Evolutionary conservation across 2,329 filamentous ascomycete genomes (phyloP).

Genomic region (Teratosphaeriaceae sp.): DNA sequence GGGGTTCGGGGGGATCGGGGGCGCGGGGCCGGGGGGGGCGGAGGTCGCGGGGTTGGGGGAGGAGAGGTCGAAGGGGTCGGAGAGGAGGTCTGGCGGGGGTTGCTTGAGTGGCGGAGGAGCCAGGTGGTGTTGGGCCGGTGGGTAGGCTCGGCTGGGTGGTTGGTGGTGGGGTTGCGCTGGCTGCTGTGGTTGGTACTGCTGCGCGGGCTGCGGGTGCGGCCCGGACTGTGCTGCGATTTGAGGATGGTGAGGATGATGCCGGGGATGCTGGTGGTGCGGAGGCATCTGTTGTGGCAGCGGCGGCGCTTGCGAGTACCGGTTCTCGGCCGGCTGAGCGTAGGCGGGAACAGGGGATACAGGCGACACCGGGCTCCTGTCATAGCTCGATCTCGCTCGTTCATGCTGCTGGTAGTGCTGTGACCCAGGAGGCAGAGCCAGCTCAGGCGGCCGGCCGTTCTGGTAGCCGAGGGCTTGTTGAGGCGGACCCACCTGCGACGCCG

Average conservation of each 20-base stretch:
- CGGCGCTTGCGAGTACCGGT: conserved; percentile 18
- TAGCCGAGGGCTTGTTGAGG: conserved; percentile 3
- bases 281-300: conserved; percentile 17
- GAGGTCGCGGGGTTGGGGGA: conserved; percentile 46
- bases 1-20: conserved; percentile 89
- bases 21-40: conserved; percentile 51
- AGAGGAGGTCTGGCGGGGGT: conserved; percentile 51
- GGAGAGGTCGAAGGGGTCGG: conserved; percentile 55
- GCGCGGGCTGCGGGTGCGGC: conserved; percentile 10
- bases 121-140: conserved; percentile 25
- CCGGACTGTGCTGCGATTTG: conserved; percentile 3
- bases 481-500: conserved; percentile 7
- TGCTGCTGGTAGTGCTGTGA: conserved; percentile 33
- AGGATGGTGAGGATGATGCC: conserved; percentile 12
- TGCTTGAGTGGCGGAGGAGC: conserved; percentile 16
- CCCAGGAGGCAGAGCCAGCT: conserved; percentile 29
- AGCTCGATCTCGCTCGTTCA: conserved; percentile 12
- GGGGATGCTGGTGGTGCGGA: conserved; percentile 6
- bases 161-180: conserved; percentile 10
- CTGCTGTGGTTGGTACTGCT: too few species aligned
- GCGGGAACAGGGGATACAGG: conserved; percentile 24
- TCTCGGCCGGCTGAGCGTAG: conserved; percentile 15
- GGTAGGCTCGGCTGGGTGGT: conserved; percentile 11
- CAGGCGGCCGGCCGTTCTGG: conserved; percentile 13
- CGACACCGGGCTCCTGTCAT: conserved; percentile 26